Conservation (phyloP, 2,329 filamentous ascomycete genomes). For the Aspergillus ochraceoroseus region DNA sequence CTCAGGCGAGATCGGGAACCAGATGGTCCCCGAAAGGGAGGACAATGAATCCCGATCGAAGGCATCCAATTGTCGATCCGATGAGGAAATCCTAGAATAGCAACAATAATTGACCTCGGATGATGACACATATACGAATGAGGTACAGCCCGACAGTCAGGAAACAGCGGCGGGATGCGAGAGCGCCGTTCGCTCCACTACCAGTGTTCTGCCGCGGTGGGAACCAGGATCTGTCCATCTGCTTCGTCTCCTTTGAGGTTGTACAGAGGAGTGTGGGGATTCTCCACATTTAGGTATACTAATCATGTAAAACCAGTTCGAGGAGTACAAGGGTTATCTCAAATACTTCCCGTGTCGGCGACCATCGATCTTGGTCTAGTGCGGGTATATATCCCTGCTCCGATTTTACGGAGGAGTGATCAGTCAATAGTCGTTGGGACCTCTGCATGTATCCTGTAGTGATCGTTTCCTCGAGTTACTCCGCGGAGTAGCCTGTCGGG, state of each 20-base stretch:
- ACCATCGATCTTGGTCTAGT: conserved; percentile 16
- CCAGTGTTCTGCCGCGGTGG: conserved; percentile 11
- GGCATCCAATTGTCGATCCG: conserved; percentile 17
- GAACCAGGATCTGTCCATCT: conserved; percentile 12
- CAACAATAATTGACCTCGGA: too few relatives aligned
- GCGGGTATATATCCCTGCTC: conserved; percentile 26
- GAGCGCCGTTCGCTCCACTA: conserved; percentile 34
- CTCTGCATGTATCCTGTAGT: conserved; percentile 1
- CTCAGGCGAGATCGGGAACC: conserved; percentile 20
- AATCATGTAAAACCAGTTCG: too few relatives aligned
- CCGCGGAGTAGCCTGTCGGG: too few relatives aligned
- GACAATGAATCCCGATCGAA: conserved; percentile 19
- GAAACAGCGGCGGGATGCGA: conserved; percentile 35
- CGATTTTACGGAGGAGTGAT: conserved; percentile 6
- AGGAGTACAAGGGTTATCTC: conserved; percentile 33
- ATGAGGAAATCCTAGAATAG: too few relatives aligned
- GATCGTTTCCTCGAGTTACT: too few relatives aligned
- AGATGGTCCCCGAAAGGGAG: conserved; percentile 21
- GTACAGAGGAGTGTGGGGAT: conserved; percentile 8
- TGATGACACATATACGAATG: too few relatives aligned
- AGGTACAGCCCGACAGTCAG: conserved; percentile 38
- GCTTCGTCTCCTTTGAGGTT: conserved; percentile 8
- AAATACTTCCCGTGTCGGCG: conserved; percentile 30
- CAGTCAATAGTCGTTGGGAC: conserved; percentile 16
- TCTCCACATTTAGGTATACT: too few relatives aligned